Base-by-base conservation (phyloP, 2,329 filamentous ascomycete genomes). In the Fusarium ambrosium region DNA sequence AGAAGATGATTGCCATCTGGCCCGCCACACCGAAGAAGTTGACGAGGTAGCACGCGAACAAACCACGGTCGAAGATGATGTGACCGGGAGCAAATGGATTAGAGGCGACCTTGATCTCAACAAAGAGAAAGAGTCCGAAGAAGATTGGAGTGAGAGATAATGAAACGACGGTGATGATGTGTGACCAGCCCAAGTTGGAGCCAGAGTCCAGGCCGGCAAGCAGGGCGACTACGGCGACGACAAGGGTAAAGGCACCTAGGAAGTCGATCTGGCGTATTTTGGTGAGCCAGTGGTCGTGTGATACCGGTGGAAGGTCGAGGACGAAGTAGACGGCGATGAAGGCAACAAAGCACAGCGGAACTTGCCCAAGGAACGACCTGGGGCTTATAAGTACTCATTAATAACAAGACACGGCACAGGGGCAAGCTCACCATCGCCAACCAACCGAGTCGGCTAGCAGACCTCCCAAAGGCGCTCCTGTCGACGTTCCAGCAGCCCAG, bases 81-180 rank as follows among this genome's bases (percentile, higher is more conserved):
- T 91, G 92, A 11, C 91, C 90, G 0, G 94, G 94, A 0, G 93
- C 93, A 76, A 96, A 94, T 0, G 94, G 94, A 68, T 95, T 89
- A 1, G 86, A 82, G 0, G 93, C 93, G 13, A 94, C 82, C 71
- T 89, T 89, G 73, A 88, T 87, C 83, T 96, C 94, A 65, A 95
- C 87, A 27, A 92, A 80, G 27, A 94, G 75, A 81, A 96, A 95
- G n/a, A 90, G 70, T 24, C 86, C 81, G 79, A 94, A 94, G 2
- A 94, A 84, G 0, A 88, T 83, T 0, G 89, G 81, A 0, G 91
- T 89, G 8, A 89, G 78, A 29, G 85, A 84, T 5, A 95, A 85
- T 1, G 89, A 87, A 11, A 87, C 82, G 34, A 93, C 84, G 2
- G 93, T 91, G 60, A 90, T 80, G 1, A 83, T 86, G 55, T 90